A percentile compares a stretch with the other conserved stretches of the same genome.
Evolutionary conservation across 2,329 filamentous ascomycete species (phyloP).

Genomic region (Fusarium mangiferae): DNA sequence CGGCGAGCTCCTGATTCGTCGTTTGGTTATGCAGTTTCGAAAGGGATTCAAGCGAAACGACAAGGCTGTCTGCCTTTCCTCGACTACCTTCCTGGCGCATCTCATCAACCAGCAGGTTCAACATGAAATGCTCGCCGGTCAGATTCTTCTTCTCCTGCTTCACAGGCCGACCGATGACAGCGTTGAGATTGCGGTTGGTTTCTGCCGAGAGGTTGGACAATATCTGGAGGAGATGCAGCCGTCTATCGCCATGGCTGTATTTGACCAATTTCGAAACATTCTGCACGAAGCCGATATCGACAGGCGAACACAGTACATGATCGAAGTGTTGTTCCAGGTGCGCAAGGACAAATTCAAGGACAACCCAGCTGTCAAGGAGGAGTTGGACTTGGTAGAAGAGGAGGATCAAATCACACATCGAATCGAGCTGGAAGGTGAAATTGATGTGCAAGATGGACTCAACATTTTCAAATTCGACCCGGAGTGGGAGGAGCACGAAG

Average conservation of each 20-base stretch:
- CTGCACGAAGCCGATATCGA: constrained; percentile 97
- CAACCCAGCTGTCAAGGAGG: constrained; percentile 88
- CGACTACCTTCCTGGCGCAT: constrained; percentile 94
- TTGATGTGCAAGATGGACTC: constrained; percentile 85
- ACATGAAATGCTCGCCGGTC: constrained; percentile 91
- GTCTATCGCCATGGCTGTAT: constrained; percentile 87
- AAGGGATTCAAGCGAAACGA: constrained; percentile 97
- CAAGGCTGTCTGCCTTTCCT: constrained; percentile 93
- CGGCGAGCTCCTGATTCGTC: constrained; percentile 86
- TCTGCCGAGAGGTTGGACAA: constrained; percentile 92
- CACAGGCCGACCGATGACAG: constrained; percentile 97
- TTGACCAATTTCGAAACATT: constrained; percentile 95
- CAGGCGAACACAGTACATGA: constrained; percentile 99
- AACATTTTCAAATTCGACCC: constrained; percentile 97
- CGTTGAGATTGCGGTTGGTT: constrained; percentile 94
- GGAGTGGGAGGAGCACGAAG: constrained; percentile 91
- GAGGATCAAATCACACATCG: constrained; percentile 97
- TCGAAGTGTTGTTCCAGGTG: constrained; percentile 96
- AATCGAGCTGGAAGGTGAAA: constrained; percentile 81
- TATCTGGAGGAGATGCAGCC: constrained; percentile 96
- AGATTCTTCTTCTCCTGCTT: constrained; percentile 90
- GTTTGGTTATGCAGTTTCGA: constrained; percentile 90
- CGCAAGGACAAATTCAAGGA: constrained; percentile 97
- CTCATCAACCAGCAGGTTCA: constrained; percentile 96
- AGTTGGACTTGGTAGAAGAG: constrained; percentile 94